Evolutionary conservation across 805 yeast species (phyloP).

Genomic region (Ogataea corticis): DNA sequence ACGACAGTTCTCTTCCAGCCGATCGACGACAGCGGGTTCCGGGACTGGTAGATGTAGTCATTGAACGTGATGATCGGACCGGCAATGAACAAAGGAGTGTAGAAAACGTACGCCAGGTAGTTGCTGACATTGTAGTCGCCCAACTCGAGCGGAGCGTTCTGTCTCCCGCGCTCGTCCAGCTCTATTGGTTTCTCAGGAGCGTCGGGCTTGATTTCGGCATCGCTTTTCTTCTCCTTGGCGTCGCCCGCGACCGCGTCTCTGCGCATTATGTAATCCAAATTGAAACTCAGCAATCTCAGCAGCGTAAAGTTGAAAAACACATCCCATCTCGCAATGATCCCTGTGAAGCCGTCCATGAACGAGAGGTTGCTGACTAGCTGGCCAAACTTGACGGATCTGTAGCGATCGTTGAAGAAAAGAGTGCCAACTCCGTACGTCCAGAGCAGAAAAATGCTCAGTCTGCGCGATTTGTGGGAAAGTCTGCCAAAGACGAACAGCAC

Average conservation of each 20-base stretch:
- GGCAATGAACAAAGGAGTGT: slow-evolving; percentile 89
- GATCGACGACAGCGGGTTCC: slow-evolving; percentile 59
- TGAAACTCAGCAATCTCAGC: slow-evolving; percentile 79
- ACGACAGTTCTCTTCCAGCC: slow-evolving; percentile 49
- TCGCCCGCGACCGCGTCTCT: slow-evolving; percentile 16
- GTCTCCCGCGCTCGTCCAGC: slow-evolving; percentile 59
- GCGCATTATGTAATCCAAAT: slow-evolving; percentile 67
- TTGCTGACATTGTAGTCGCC: slow-evolving; percentile 62
- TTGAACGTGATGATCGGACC: slow-evolving; percentile 95
- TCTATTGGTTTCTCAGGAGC: background rate
- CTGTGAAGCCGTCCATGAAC: slow-evolving; percentile 65
- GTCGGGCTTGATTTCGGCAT: background rate
- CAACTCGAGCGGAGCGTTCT: slow-evolving; percentile 60
- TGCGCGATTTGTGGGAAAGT: slow-evolving; percentile 33
- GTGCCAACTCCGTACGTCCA: slow-evolving; percentile 85
- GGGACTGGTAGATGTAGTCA: slow-evolving; percentile 79
- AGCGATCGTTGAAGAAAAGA: slow-evolving; percentile 74
- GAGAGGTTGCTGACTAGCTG: slow-evolving; percentile 40
- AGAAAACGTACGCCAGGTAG: slow-evolving; percentile 73
- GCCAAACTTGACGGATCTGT: slow-evolving; percentile 54
- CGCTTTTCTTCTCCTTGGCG: slow-evolving; percentile 23
- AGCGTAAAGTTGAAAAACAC: slow-evolving; percentile 90
- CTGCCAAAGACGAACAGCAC: slow-evolving; percentile 54
- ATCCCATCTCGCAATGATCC: slow-evolving; percentile 91
- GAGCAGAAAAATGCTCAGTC: slow-evolving; percentile 43